Percentiles rank a stretch among this genome's conserved stretches.
Conservation (phyloP, 1,139 yeast species). For the Kodamaea fungicola region DNA sequence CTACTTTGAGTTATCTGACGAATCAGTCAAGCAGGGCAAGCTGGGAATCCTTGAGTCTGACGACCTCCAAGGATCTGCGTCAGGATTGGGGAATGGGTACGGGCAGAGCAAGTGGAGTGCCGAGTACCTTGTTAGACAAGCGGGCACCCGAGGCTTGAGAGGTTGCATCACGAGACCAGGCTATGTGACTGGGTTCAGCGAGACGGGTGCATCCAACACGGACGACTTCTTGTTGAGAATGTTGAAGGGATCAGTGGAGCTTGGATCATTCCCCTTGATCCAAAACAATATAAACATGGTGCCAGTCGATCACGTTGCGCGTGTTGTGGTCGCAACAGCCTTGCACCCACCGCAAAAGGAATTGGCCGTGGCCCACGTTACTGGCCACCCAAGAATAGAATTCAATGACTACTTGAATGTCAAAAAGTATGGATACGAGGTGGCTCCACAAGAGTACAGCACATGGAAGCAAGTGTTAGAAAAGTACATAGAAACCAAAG, state of each 20-base stretch:
- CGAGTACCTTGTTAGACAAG: constrained; percentile 80
- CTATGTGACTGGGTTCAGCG: constrained; percentile 83
- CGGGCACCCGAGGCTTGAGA: constrained; percentile 80
- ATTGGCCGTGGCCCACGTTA: constrained; percentile 86
- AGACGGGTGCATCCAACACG: constrained; percentile 85
- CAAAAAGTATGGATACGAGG: constrained; percentile 67
- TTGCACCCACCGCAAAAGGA: constrained; percentile 64
- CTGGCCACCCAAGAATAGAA: constrained; percentile 89
- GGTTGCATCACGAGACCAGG: constrained; percentile 96
- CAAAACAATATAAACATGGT: constrained; percentile 90
- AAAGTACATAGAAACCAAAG: constrained; percentile 61
- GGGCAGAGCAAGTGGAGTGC: constrained; percentile 99
- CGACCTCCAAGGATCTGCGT: constrained; percentile 72
- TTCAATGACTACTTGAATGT: constrained; percentile 75
- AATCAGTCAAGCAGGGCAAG: constrained; percentile 58
- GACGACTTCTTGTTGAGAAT: constrained; percentile 93
- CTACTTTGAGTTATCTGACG: constrained; percentile 74
- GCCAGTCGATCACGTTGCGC: constrained; percentile 97
- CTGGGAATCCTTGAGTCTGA: constrained; percentile 79
- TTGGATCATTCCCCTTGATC: constrained; percentile 83
- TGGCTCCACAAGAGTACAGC: constrained; percentile 61
- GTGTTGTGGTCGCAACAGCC: constrained; percentile 81
- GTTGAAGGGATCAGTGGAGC: constrained; percentile 90
- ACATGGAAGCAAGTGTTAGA: constrained; percentile 79
- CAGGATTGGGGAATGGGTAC: constrained; percentile 86